These are phyloP conservation scores for Aspergillus ochraceus DNA, from an alignment of 2,329 filamentous ascomycete species.

Conservation along the genomic window DNA sequence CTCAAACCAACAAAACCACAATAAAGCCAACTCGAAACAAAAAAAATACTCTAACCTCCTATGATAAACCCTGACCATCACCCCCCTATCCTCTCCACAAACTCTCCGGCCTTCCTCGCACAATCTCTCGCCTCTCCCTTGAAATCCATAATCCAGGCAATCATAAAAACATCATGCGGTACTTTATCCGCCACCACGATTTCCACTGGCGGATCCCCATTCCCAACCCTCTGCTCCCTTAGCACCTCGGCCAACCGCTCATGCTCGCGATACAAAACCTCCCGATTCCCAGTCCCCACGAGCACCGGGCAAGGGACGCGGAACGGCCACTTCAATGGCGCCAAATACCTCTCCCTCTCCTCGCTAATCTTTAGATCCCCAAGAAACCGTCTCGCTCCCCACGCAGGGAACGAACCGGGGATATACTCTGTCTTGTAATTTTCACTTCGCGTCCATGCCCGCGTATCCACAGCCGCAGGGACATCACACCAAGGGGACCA, in stretches of 20 bases:
- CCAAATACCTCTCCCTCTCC: conserved; percentile 18
- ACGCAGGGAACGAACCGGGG: conserved; percentile 14
- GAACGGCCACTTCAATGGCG: conserved; percentile 17
- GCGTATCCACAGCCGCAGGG: conserved; percentile 2
- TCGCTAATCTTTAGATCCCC: conserved; percentile 12
- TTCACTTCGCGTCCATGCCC: conserved; percentile 8
- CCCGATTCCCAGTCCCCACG: conserved; percentile 10
- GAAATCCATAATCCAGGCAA: conserved; percentile 16
- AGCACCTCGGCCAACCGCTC: conserved; percentile 16
- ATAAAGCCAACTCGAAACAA: too few species aligned
- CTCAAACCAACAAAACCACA: too few species aligned
- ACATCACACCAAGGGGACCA: conserved; percentile 19
- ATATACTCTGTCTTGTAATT: conserved; percentile 17
- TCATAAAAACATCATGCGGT: conserved; percentile 21
- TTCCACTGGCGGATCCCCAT: conserved; percentile 6
- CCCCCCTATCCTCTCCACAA: background rate
- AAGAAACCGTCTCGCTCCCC: conserved; percentile 13
- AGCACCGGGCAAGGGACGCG: conserved; percentile 18
- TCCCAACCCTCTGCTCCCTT: conserved; percentile 8
- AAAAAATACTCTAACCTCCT: too few species aligned
- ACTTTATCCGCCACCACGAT: conserved; percentile 2
- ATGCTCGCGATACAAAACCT: conserved; percentile 4
- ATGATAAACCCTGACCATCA: background rate
- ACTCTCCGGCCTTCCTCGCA: background rate
- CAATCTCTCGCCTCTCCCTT: conserved; percentile 12